These are phyloP conservation scores for Penicillium sp. DNA, from an alignment of 2,329 filamentous ascomycete species.

Conservation along the genomic window DNA sequence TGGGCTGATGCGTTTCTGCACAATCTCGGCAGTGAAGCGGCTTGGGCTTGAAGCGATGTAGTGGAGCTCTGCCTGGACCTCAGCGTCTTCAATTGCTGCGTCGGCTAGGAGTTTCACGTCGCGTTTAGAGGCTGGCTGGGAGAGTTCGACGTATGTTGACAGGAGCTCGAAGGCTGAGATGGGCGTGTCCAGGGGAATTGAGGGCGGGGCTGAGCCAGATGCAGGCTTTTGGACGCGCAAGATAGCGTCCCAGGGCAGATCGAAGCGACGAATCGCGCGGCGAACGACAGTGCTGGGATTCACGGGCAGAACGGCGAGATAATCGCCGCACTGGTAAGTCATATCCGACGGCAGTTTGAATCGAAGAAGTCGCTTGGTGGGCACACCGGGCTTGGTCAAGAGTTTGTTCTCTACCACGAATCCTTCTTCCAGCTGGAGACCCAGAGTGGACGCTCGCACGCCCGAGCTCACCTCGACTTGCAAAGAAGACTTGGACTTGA, in stretches of 20 bases:
- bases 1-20: conserved; percentile 55
- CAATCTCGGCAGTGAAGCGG: conserved; percentile 51
- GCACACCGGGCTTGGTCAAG: conserved; percentile 54
- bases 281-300: conserved; percentile 65
- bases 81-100: conserved; percentile 53
- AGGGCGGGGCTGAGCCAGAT: conserved; percentile 43
- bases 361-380: conserved; percentile 65
- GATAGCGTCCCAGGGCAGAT: conserved; percentile 68
- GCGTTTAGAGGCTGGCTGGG: conserved; percentile 70
- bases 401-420: conserved; percentile 57
- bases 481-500: conserved; percentile 38
- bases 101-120: conserved; percentile 51
- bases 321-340: conserved; percentile 73
- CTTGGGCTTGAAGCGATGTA: conserved; percentile 33
- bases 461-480: conserved; percentile 56
- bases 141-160: conserved; percentile 71
- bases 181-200: conserved; percentile 57
- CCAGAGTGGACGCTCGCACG: conserved; percentile 57
- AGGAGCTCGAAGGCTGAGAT: conserved; percentile 66
- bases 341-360: conserved; percentile 67
- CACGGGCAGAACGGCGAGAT: conserved; percentile 71
- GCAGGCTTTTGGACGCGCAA: conserved; percentile 60
- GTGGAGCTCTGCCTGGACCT: conserved; percentile 45
- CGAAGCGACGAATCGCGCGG: conserved; percentile 65
- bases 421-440: conserved; percentile 65